Evolutionary conservation across 208 protist genomes (phyloP).

Genomic region (Leishmania major): DNA sequence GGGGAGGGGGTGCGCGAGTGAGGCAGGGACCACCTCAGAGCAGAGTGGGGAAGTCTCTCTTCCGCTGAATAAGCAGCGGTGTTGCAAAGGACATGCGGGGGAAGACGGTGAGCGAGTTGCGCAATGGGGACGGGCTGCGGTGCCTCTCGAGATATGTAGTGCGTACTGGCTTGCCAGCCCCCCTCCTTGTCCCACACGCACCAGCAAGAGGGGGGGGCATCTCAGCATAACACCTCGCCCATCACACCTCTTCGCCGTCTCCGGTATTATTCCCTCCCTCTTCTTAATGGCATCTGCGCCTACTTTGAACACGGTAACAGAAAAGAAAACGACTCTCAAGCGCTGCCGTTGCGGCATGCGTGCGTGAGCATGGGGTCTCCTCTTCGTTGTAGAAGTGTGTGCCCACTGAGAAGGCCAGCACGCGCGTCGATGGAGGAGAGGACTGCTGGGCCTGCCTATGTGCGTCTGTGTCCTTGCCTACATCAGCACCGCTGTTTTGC

Average conservation of each 20-base stretch:
- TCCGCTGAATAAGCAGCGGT: not conserved
- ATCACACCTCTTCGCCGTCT: not conserved
- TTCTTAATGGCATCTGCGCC: not conserved
- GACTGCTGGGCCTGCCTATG: not conserved
- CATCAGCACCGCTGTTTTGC: not conserved
- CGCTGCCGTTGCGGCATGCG: not conserved
- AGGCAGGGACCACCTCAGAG: not conserved
- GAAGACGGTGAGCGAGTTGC: not conserved
- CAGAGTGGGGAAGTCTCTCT: not conserved
- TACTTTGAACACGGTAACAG: not conserved
- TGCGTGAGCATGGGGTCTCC: not conserved
- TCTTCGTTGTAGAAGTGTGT: not conserved
- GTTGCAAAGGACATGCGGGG: not conserved
- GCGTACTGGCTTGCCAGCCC: not conserved
- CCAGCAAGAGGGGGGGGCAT: no score
- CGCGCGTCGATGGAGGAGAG: not conserved
- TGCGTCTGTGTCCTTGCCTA: not conserved
- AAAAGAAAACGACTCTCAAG: not conserved
- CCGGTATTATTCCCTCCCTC: not conserved
- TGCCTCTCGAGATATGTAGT: not conserved
- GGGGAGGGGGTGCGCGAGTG: not conserved
- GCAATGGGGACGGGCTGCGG: not conserved
- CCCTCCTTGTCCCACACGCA: not conserved
- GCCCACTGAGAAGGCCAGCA: not conserved
- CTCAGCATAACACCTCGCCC: no score